Evolutionary conservation across 768 basidiomycete genomes (phyloP).

Genomic region (Chalciporus sphaerocephalus): DNA sequence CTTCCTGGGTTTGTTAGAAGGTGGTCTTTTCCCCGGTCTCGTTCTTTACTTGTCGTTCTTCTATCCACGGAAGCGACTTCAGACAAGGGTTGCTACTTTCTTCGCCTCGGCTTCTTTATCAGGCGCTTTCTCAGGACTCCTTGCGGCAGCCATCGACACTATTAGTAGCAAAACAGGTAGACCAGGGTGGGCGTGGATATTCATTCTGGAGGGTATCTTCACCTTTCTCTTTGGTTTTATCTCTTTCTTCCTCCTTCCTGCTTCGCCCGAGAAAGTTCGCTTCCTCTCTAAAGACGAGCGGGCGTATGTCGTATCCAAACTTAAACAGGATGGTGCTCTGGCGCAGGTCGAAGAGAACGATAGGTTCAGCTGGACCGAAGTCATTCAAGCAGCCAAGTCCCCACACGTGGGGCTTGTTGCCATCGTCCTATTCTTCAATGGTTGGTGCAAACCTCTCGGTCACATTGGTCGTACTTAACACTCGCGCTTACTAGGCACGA

Average conservation of each 20-base stretch:
- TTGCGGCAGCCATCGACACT: slow-evolving; percentile 51
- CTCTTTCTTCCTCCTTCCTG: slow-evolving; percentile 46
- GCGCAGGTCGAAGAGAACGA: slow-evolving; percentile 40
- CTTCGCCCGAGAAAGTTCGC: slow-evolving; percentile 37
- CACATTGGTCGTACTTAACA: neutral
- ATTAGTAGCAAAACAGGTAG: slow-evolving; percentile 50
- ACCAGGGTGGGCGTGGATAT: slow-evolving; percentile 58
- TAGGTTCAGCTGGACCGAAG: slow-evolving; percentile 52
- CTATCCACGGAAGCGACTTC: slow-evolving; percentile 23
- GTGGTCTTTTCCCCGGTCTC: slow-evolving; percentile 53
- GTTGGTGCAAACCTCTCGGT: slow-evolving; percentile 25
- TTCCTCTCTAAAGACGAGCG: slow-evolving; percentile 52
- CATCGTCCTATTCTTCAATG: slow-evolving; percentile 50
- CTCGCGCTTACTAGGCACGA: slow-evolving; percentile 6
- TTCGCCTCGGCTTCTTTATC: slow-evolving; percentile 48
- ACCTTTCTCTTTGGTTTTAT: slow-evolving; percentile 51
- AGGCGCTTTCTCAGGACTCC: slow-evolving; percentile 56
- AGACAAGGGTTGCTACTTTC: slow-evolving; percentile 33
- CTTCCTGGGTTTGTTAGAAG: slow-evolving; percentile 52
- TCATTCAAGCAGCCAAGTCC: slow-evolving; percentile 42
- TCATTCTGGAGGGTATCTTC: slow-evolving; percentile 56
- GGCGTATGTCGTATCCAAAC: slow-evolving; percentile 34
- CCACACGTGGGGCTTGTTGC: slow-evolving; percentile 52
- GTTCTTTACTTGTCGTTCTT: slow-evolving; percentile 51
- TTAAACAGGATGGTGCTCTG: slow-evolving; percentile 27